Base-by-base conservation (phyloP, 2,329 filamentous ascomycete species). In the Aspergillus neoniger region DNA sequence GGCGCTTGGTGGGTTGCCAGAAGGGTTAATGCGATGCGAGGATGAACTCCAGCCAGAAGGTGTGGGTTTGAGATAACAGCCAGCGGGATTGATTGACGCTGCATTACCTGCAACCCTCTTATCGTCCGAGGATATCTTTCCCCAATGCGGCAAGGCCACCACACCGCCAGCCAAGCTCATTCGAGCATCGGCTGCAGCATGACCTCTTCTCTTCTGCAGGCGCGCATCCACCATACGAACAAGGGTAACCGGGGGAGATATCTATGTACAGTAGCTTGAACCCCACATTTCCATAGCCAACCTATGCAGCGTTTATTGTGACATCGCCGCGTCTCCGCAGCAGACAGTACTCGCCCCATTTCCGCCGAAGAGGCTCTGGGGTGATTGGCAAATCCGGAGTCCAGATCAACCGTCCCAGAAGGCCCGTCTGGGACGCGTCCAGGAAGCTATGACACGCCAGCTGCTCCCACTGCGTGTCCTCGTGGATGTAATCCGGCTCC, bases 281-380 rank as follows among this genome's bases (percentile, higher is more conserved):
- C 39, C 15, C 43, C 32, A 32, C 25, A 23, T n/a, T 53, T 39
- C n/a, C n/a, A 44, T 30, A 32, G 53, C 32, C 30, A 17, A 17
- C 47, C 36, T 61, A 55, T 14, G 32, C 32, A 14, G 12, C 12
- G 4, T 6, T 36, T 36, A 4, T 2, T 36, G 12, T 14, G 12
- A 14, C 12, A 12, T 36, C 32, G 32, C 32, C 4, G 49, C 80
- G 86, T 65, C 86, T 85, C 70, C 85, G 85, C 65, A 98, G 77
- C 55, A 99, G 81, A 75, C 95, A 99, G 76, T 98, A 96, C 56
- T 87, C 83, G 17, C 92, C 95, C 92, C 93, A 98, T 76, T 86
- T 88, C 59, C 94, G 86, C 67, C 83, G 86, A 65, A 87, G 88
- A 61, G 82, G 83, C 44, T 86, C 82, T 0, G 93, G 92, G 14